Evolutionary conservation across 2,329 filamentous ascomycete genomes (phyloP).

Genomic region (Colletotrichum theobromicola): DNA sequence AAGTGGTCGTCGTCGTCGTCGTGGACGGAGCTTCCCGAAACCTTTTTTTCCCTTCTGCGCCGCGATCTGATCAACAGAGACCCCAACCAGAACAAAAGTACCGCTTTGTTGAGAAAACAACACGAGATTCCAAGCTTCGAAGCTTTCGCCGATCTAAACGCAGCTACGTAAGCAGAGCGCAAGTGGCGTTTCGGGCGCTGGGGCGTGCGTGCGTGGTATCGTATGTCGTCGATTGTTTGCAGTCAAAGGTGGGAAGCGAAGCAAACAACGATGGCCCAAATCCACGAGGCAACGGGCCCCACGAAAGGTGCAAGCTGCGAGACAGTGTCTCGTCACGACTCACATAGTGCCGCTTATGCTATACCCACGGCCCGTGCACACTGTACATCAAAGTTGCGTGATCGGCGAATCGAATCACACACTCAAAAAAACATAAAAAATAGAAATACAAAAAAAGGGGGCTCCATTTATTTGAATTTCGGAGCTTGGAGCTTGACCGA

Average conservation of each 20-base stretch:
- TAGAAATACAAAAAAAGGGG: neutral
- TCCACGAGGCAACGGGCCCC: neutral
- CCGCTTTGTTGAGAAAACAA: neutral
- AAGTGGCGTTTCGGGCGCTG: neutral
- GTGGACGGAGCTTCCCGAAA: neutral
- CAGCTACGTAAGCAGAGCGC: neutral
- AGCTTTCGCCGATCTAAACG: neutral
- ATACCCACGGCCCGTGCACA: neutral
- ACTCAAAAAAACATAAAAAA: neutral
- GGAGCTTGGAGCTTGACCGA: neutral
- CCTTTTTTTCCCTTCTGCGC: neutral
- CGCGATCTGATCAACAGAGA: neutral
- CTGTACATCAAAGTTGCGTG: neutral
- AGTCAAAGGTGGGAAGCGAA: neutral
- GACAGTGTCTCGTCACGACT: constrained; percentile 5
- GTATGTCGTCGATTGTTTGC: neutral
- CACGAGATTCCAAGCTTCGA: neutral
- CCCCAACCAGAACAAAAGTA: neutral
- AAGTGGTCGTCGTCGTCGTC: neutral
- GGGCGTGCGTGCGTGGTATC: neutral
- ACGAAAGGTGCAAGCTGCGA: neutral
- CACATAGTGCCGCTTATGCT: neutral
- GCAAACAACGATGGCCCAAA: neutral
- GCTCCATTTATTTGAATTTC: neutral
- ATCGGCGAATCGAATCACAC: neutral